Percentiles rank a stretch among this genome's conserved stretches.
phyloP scores from a whole-genome alignment of 2,329 filamentous ascomycete genomes.

The Fusarium tanahbumbuense region DNA sequence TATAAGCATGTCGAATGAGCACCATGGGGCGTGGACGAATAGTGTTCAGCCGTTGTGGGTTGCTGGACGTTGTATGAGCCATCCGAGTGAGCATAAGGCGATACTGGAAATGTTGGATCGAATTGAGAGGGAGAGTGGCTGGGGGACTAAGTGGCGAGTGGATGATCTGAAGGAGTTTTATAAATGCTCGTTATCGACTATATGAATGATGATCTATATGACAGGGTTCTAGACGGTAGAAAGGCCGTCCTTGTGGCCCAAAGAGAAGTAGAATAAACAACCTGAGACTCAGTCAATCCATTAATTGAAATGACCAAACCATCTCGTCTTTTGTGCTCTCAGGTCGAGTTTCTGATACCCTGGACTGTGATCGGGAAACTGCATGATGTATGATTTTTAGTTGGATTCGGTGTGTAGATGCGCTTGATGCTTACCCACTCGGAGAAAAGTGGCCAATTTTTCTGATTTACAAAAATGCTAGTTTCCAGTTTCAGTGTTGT shows the following conservation, averaged over 20 bases:
- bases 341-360: not conserved
- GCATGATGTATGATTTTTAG: no score
- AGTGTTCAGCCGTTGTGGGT: slow-evolving; percentile 66
- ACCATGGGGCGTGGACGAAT: slow-evolving; percentile 66
- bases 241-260: not conserved
- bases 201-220: not conserved
- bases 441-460: no score
- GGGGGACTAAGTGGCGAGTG: slow-evolving; percentile 64
- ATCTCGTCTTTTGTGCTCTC: not conserved
- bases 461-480: no score
- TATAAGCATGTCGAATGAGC: slow-evolving; percentile 63
- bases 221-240: not conserved
- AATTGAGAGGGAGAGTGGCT: slow-evolving; percentile 65
- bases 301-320: not conserved
- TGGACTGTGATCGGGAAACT: not conserved
- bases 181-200: slow-evolving; percentile 23
- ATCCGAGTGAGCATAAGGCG: slow-evolving; percentile 55
- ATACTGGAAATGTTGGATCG: slow-evolving; percentile 60
- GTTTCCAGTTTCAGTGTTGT: no score
- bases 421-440: no score
- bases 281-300: rapidly evolving
- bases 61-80: slow-evolving; percentile 63
- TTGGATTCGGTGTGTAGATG: no score
- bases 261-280: not conserved
- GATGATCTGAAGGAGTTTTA: slow-evolving; percentile 63